Conservation (phyloP, 345 rosid species). For the Alliaria petiolata region DNA sequence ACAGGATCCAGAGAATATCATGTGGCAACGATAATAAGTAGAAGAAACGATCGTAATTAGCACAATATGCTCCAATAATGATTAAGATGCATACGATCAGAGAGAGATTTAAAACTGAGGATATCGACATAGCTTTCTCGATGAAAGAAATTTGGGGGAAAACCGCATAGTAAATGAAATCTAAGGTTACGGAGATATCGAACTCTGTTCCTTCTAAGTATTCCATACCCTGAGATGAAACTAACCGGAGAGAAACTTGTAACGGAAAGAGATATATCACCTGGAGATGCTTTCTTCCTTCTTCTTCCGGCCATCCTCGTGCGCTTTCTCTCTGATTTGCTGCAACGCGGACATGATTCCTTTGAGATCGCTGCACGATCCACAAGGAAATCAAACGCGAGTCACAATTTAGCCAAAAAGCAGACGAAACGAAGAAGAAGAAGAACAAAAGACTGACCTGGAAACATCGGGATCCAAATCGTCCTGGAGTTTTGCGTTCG, state of each 20-base stretch:
- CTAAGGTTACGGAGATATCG: background rate
- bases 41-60: background rate
- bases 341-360: slow-evolving; percentile 83
- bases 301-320: slow-evolving; percentile 74
- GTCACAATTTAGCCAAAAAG: background rate
- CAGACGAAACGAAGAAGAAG: background rate
- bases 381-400: slow-evolving; percentile 11
- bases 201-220: background rate
- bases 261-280: slow-evolving; percentile 31
- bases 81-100: background rate
- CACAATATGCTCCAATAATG: background rate
- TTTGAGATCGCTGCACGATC: slow-evolving; percentile 61
- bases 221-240: background rate
- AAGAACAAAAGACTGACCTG: slow-evolving; percentile 38
- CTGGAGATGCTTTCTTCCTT: slow-evolving; percentile 87
- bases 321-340: slow-evolving; percentile 69
- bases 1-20: no score
- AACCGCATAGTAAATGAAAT: background rate
- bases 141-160: background rate
- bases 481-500: slow-evolving; percentile 40
- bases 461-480: slow-evolving; percentile 63
- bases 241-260: no score
- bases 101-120: background rate
- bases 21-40: background rate
- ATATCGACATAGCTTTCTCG: background rate